phyloP scores from a whole-genome alignment of 2,329 filamentous ascomycete genomes.

The Cryphonectria carpinicola region DNA sequence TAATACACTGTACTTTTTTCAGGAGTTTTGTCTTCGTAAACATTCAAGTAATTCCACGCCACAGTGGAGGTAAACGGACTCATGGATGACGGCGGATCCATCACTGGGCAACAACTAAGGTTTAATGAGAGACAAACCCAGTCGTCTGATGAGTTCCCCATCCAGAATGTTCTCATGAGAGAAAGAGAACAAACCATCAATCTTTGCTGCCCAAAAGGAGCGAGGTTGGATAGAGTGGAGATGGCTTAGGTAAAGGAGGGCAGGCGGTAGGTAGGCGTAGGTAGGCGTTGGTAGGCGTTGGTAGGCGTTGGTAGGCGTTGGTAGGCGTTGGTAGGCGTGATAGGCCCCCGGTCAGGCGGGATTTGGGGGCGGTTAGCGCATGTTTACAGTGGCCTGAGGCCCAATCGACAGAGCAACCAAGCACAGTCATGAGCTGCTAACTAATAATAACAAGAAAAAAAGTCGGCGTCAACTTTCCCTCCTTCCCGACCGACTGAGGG shows the following conservation, averaged over 20 bases:
- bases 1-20: too few species aligned
- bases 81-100: not conserved
- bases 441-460: conserved; percentile 6
- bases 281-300: too few species aligned
- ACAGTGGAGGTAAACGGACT: not conserved
- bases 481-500: not conserved
- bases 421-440: not conserved
- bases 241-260: not conserved
- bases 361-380: conserved; percentile 4
- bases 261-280: not conserved
- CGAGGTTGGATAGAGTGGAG: not conserved
- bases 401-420: not conserved
- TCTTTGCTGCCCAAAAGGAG: not conserved
- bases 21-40: too few species aligned
- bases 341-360: not conserved
- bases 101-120: not conserved
- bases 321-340: too few species aligned
- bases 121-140: not conserved
- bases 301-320: too few species aligned
- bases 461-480: conserved; percentile 1
- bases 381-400: conserved; percentile 1
- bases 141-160: not conserved
- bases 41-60: too few species aligned
- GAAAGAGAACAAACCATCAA: not conserved
- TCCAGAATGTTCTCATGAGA: not conserved